Conservation (phyloP, 805 yeast species). For the Wickerhamiella hasegawae region DNA sequence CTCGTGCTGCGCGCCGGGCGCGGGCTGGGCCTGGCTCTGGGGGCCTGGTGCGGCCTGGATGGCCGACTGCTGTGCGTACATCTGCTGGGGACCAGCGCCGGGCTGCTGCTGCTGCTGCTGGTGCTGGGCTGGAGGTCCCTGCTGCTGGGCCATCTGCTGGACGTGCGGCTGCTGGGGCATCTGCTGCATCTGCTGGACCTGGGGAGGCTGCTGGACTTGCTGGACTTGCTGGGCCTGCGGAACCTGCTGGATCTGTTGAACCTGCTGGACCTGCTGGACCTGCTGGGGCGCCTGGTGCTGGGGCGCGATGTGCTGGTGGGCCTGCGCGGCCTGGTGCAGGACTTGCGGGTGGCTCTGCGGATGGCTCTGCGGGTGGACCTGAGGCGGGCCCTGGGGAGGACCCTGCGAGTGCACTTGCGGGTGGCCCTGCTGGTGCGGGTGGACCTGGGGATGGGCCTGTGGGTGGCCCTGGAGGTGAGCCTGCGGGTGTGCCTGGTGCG, state of each 20-base stretch:
- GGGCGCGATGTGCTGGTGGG: conserved; percentile 1
- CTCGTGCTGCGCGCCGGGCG: conserved; percentile 1
- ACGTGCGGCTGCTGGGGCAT: neutral
- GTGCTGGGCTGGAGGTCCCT: neutral
- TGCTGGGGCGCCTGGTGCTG: conserved; percentile 4
- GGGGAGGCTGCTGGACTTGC: conserved; percentile 1
- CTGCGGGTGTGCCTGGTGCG: neutral
- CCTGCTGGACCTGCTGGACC: conserved; percentile 11
- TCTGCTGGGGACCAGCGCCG: conserved; percentile 3
- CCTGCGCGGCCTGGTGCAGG: too few relatives aligned
- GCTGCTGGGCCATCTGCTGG: neutral
- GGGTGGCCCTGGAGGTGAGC: neutral
- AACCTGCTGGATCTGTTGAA: conserved; percentile 6
- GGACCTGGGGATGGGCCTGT: neutral
- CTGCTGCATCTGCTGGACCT: conserved; percentile 1
- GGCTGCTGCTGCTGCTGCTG: conserved; percentile 2
- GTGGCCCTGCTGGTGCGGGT: neutral
- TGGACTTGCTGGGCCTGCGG: conserved; percentile 2
- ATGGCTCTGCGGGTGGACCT: conserved; percentile 3
- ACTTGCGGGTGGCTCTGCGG: conserved; percentile 4
- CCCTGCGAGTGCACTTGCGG: neutral
- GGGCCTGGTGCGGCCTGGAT: too few relatives aligned
- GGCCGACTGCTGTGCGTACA: neutral
- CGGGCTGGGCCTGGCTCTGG: conserved; percentile 3
- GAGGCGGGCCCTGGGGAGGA: conserved; percentile 4